Conservation (phyloP, 495 filamentous ascomycete genomes). For the Jackrogersella multiformis region DNA sequence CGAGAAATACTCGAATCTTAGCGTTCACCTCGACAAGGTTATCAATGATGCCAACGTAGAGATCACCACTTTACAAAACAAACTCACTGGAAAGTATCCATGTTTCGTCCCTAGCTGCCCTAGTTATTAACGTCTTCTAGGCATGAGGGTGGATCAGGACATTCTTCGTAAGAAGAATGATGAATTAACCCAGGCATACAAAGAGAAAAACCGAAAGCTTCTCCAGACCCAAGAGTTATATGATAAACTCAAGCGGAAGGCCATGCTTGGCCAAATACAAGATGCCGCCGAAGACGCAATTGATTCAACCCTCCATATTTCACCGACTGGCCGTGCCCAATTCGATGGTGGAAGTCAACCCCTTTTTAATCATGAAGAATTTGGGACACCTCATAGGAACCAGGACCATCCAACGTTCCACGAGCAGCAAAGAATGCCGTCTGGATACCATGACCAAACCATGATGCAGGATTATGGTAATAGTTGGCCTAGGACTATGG, state of each 20-base stretch:
- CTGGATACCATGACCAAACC: constrained; percentile 26
- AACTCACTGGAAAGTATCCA: constrained; percentile 49
- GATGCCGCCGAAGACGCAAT: constrained; percentile 75
- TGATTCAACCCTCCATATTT: constrained; percentile 61
- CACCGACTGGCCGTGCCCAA: neutral
- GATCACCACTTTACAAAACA: constrained; percentile 72
- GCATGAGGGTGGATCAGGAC: constrained; percentile 71
- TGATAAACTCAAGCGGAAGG: constrained; percentile 78
- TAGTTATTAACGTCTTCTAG: constrained; percentile 51
- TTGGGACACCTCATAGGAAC: constrained; percentile 25
- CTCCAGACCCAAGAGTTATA: constrained; percentile 85
- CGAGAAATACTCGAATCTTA: constrained; percentile 76
- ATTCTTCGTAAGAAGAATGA: constrained; percentile 77
- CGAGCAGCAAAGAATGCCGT: constrained; percentile 26
- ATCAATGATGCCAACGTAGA: constrained; percentile 84
- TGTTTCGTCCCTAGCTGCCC: constrained; percentile 11
- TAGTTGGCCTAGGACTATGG: constrained; percentile 36
- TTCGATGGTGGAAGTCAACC: constrained; percentile 22
- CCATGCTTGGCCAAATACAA: constrained; percentile 73
- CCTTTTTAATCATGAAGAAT: constrained; percentile 15
- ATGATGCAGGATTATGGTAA: constrained; percentile 5
- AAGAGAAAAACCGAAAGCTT: constrained; percentile 80
- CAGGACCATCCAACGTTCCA: constrained; percentile 11
- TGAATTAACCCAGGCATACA: constrained; percentile 72
- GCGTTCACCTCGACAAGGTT: constrained; percentile 78